Base-by-base conservation (phyloP, 352 stramenopile species). In the Hyaloperonospora arabidopsidis region DNA sequence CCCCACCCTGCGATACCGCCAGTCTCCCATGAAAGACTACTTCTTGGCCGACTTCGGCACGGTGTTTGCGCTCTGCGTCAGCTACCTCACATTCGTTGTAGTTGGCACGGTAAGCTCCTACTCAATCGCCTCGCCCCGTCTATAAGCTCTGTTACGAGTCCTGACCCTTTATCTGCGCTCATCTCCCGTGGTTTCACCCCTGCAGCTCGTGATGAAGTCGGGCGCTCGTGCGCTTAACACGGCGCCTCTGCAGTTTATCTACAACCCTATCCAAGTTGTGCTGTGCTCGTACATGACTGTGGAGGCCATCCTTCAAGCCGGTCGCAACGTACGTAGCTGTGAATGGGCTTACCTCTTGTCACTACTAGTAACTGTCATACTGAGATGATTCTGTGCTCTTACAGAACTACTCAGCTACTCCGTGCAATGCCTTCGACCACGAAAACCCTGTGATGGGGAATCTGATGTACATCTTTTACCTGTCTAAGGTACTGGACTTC, bases 381-480 rank as follows among this genome's bases (percentile, higher is more conserved):
- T 68, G 25, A 71, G 51, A 43, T 52, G 10, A 49, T 17, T 51
- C 34, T 69, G 10, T 41, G 48, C 21, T 7, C 23, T 52, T 59
- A 21, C 60, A 83, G 67, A 49, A 67, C 45, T 98, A 98, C 74
- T 85, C 78, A 52, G 28, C 89, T 12, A 65, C 80, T 1, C 90
- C 72, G 17, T 98, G 95, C 78, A 93, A 96, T 63, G 61, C 67
- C 18, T 97, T 95, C 68, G 73, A 96, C 57, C 61, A 76, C 17
- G 61, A 72, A n/a, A 84, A 97, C 66, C 90, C 92, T 5, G 78
- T 95, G 40, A 74, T 98, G 61, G 86, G 75, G 25, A 95, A 95
- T 58, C 60, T 98, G 21, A 73, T 98, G n/a, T 98, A 94, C 80
- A 72, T 98, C 5, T 98, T 98, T 63, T 98, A 98, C 76, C 70